phyloP scores from a whole-genome alignment of 306 rosid genomes.

The Cotoneaster glaucophyllus region DNA sequence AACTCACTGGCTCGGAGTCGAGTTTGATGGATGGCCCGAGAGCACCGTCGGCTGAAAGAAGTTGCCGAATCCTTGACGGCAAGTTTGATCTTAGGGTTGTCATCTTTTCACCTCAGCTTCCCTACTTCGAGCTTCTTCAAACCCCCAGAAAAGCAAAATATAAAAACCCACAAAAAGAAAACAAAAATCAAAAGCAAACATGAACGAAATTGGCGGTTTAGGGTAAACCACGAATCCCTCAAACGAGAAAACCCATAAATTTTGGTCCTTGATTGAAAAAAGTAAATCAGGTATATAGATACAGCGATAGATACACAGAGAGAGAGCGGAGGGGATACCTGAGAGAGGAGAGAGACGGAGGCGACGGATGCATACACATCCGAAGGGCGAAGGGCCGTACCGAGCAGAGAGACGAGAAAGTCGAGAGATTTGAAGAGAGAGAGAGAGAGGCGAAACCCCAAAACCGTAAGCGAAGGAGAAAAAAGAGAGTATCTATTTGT shows the following conservation, averaged over 20 bases:
- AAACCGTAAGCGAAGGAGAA: conserved; percentile 13
- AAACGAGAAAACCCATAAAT: neutral
- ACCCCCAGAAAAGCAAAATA: neutral
- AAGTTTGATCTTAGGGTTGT: conserved; percentile 78
- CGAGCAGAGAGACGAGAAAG: neutral
- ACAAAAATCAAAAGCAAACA: conserved; percentile 11
- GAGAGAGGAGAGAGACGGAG: conserved; percentile 41
- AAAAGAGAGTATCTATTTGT: conserved; percentile 11
- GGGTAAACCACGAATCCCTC: conserved; percentile 12
- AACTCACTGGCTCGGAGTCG: conserved; percentile 85
- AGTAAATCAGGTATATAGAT: conserved; percentile 19
- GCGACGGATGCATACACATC: conserved; percentile 49
- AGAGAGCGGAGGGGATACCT: conserved; percentile 26
- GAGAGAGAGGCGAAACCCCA: conserved; percentile 44
- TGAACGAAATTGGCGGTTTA: conserved; percentile 9
- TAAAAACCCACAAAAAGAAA: neutral
- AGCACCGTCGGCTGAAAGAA: conserved; percentile 75
- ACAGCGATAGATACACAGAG: neutral
- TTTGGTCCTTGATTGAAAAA: neutral
- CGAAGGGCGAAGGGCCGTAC: conserved; percentile 24
- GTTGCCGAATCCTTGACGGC: conserved; percentile 95
- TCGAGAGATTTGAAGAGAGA: conserved; percentile 9
- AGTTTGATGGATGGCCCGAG: conserved; percentile 78
- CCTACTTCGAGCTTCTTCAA: conserved; percentile 50
- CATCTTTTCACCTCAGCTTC: conserved; percentile 72